Evolutionary conservation across 2,329 filamentous ascomycete species (phyloP).

Genomic region (Diplodia seriata): DNA sequence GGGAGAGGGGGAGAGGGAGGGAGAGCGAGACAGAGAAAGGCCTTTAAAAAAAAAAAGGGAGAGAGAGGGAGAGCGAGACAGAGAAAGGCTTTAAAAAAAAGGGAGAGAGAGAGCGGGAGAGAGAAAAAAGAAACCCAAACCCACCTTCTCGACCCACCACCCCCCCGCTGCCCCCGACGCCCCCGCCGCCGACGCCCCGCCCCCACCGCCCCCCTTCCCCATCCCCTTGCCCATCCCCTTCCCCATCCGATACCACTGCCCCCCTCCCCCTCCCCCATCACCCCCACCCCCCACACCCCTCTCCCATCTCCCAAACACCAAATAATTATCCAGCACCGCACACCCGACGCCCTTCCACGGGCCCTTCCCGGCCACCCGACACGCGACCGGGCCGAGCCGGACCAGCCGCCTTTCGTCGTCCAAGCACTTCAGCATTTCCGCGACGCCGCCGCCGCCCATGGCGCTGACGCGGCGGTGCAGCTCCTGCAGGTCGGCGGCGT

Average conservation of each 20-base stretch:
- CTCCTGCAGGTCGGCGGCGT: slow-evolving; percentile 39
- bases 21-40: too few relatives aligned
- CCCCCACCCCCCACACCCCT: slow-evolving; percentile 28
- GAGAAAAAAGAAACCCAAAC: background rate
- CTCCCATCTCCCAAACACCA: slow-evolving; percentile 43
- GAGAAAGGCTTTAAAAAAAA: background rate
- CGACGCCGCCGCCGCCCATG: background rate
- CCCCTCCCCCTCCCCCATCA: background rate
- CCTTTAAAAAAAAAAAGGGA: too few relatives aligned
- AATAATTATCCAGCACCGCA: slow-evolving; percentile 42
- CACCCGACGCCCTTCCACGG: slow-evolving; percentile 41
- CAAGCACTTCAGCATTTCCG: slow-evolving; percentile 35
- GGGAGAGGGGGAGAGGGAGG: too few relatives aligned
- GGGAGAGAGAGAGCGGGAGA: rapidly evolving
- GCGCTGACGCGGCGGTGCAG: slow-evolving; percentile 40
- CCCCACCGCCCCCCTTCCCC: background rate
- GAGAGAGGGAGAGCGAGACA: too few relatives aligned
- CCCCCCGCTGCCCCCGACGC: background rate
- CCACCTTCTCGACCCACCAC: slow-evolving; percentile 36
- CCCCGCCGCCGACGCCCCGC: too few relatives aligned
- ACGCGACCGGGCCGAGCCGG: slow-evolving; percentile 40
- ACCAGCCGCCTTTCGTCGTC: slow-evolving; percentile 36
- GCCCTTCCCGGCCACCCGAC: slow-evolving; percentile 42
- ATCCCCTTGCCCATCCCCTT: background rate
- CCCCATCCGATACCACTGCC: background rate